Evolutionary conservation across 305 asterid species (phyloP), one percentile per base, ranked within the genome.

Genomic region (Ajuga reptans): DNA sequence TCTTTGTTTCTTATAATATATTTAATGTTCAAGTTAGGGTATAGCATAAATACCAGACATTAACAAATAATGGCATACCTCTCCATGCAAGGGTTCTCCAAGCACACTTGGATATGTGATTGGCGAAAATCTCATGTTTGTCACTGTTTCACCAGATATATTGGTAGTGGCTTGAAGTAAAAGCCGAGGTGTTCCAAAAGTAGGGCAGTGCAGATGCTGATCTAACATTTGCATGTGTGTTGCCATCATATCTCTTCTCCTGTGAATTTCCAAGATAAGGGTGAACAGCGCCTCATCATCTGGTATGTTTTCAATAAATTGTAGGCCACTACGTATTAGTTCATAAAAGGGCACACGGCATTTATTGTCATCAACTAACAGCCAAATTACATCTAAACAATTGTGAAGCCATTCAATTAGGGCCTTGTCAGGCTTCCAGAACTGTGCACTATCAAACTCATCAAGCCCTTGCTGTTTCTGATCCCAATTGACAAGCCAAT

Each of bases 81-180:
- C 99, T 77, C 99, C 99, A 83, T 93, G 97, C 80, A 93, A 77
- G 54, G 99, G 99, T 83, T 93, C 99, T 73, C 99, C 99, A 59
- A 93, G 97, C 79, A 91, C 94, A 77, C 97, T 91, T 10, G 97
- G 96, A 79, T 93, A 93, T 67, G 99, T 93, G 68, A 93, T 93
- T 24, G 99, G 96, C 58, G 97, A 87, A 84, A 84, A 87, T 82
- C 96, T 85, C 85, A 88, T 84, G 82, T 80, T 83, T 76, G 85
- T 78, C 72, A 73, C 95, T 57, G 95, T 81, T 84, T 93, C 99
- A 53, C 97, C 91, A 37, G 95, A 82, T 68, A 75, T 62, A 73
- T 83, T 90, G 71, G 83, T 59, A 71, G 92, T 73, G 61, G 90
- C 97, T 80, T 91, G 99, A 66, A 88, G 87, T 80, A 91, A 80